Conservation (phyloP, 2,329 filamentous ascomycete genomes). For the Graphium sp. region DNA sequence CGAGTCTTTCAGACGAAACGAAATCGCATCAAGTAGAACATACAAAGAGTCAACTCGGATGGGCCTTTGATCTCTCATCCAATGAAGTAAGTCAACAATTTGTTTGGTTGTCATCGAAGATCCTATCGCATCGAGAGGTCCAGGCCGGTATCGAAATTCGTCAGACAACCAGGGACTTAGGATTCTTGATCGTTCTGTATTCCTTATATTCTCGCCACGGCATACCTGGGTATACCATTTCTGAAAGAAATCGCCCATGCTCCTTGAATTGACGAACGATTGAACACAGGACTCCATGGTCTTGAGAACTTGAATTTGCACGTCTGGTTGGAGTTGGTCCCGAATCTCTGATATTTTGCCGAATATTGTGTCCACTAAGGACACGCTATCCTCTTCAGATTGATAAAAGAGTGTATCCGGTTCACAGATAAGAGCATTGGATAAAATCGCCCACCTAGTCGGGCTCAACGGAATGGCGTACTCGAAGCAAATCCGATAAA, state of each 20-base stretch:
- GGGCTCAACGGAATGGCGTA: slow-evolving; percentile 18
- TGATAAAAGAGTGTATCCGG: slow-evolving; percentile 25
- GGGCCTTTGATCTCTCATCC: slow-evolving; percentile 17
- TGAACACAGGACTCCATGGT: slow-evolving; percentile 24
- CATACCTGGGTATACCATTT: slow-evolving; percentile 27
- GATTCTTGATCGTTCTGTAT: too few relatives aligned
- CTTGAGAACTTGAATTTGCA: slow-evolving; percentile 7
- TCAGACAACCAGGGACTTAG: background rate
- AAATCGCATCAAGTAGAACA: slow-evolving; percentile 24
- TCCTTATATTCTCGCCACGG: slow-evolving; percentile 11
- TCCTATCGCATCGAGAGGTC: slow-evolving; percentile 5
- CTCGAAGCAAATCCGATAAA: slow-evolving; percentile 22
- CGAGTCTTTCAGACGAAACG: slow-evolving; percentile 21
- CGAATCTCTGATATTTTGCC: slow-evolving; percentile 12
- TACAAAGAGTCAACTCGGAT: slow-evolving; percentile 16
- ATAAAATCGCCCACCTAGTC: slow-evolving; percentile 25
- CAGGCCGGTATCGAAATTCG: slow-evolving; percentile 15
- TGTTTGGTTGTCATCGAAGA: slow-evolving; percentile 22
- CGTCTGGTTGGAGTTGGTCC: slow-evolving; percentile 9
- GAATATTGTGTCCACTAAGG: slow-evolving; percentile 21
- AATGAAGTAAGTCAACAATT: slow-evolving; percentile 22
- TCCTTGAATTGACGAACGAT: slow-evolving; percentile 24
- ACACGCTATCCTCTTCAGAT: slow-evolving; percentile 18
- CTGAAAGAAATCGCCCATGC: slow-evolving; percentile 25
- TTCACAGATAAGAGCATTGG: slow-evolving; percentile 23